Percentiles rank a stretch among this genome's conserved stretches.
phyloP scores from a whole-genome alignment of 2,329 filamentous ascomycete species.

The Ascochyta lentis region DNA sequence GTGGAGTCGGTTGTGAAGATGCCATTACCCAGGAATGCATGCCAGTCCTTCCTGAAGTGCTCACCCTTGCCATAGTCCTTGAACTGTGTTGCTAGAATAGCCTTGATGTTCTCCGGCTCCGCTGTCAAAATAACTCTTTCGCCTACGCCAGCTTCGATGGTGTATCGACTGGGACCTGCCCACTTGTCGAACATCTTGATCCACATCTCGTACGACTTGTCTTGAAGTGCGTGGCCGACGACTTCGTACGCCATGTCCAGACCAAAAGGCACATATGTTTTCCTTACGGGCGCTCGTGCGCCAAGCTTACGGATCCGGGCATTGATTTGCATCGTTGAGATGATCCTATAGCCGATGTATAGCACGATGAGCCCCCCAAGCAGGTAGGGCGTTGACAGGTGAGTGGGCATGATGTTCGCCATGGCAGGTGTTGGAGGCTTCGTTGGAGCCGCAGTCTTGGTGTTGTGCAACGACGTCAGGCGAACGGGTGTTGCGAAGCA shows the following conservation, averaged over 20 bases:
- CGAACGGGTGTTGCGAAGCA: not conserved
- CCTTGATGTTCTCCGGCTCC: constrained; percentile 90
- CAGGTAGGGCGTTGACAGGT: constrained; percentile 31
- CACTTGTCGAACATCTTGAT: constrained; percentile 55
- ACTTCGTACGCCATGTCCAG: constrained; percentile 69
- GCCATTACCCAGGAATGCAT: constrained; percentile 74
- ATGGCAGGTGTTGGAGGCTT: constrained; percentile 21
- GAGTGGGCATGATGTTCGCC: constrained; percentile 25
- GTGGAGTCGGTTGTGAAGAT: constrained; percentile 77
- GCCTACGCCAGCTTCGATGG: constrained; percentile 64
- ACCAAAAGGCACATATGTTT: constrained; percentile 56
- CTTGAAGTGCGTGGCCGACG: constrained; percentile 58
- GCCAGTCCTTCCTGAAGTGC: constrained; percentile 76
- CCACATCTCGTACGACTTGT: constrained; percentile 71
- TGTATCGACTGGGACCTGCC: constrained; percentile 56
- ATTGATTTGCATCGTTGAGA: constrained; percentile 37
- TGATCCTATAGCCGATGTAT: constrained; percentile 27
- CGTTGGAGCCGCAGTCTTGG: not conserved
- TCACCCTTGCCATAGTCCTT: constrained; percentile 82
- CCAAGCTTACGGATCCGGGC: constrained; percentile 52
- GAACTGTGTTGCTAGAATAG: constrained; percentile 87
- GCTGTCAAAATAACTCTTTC: constrained; percentile 75
- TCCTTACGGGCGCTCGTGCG: constrained; percentile 52
- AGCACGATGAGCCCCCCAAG: constrained; percentile 30
- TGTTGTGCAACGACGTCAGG: not conserved